Conservation (phyloP, 345 rosid genomes). For the Raphanus raphanistrum region DNA sequence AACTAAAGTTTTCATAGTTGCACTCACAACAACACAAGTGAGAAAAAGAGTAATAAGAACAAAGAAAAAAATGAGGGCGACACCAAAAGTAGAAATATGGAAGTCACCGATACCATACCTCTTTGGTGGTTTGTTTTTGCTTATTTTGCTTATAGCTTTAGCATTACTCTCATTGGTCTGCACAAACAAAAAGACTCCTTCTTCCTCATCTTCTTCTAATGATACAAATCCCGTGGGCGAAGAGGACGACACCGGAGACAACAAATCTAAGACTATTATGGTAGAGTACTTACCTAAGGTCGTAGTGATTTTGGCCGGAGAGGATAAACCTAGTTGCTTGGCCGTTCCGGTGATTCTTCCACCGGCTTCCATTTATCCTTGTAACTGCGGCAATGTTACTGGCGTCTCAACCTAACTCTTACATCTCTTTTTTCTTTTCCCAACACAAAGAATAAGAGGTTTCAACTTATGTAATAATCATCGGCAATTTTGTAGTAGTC, state of each 20-base stretch:
- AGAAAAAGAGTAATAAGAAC: neutral
- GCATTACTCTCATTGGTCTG: constrained; percentile 45
- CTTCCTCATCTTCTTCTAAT: neutral
- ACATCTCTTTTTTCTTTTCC: neutral
- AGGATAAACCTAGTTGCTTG: constrained; percentile 50
- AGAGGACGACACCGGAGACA: neutral
- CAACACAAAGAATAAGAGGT: neutral
- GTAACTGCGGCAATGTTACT: constrained; percentile 27
- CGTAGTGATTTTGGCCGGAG: constrained; percentile 62
- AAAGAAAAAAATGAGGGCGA: constrained; percentile 15
- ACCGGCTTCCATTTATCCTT: constrained; percentile 24
- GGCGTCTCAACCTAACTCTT: constrained; percentile 3
- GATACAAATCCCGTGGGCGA: constrained; percentile 1
- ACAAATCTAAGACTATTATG: neutral
- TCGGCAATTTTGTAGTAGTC: constrained; percentile 22
- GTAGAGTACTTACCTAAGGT: constrained; percentile 43
- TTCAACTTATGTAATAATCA: constrained; percentile 13
- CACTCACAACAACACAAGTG: neutral
- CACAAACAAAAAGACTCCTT: constrained; percentile 29
- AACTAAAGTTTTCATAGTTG: constrained; percentile 6
- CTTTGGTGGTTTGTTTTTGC: constrained; percentile 44
- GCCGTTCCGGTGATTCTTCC: constrained; percentile 43
- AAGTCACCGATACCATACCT: constrained; percentile 52
- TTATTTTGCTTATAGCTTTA: constrained; percentile 39
- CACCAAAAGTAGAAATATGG: constrained; percentile 41